Conservation (phyloP, 768 basidiomycete genomes). For the Tephrocybe sp. region DNA sequence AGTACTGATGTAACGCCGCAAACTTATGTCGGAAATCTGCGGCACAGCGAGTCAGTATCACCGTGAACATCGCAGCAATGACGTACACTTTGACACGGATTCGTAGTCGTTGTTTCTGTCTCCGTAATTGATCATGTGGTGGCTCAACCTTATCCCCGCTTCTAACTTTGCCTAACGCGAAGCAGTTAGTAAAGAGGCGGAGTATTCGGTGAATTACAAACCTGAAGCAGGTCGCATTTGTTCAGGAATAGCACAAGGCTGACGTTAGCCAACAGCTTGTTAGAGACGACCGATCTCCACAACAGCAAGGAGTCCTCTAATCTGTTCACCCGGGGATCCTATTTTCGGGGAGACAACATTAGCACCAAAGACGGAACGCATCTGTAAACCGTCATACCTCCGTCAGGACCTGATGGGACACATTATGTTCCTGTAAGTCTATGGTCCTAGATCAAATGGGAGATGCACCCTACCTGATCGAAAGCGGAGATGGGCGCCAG, state of each 20-base stretch:
- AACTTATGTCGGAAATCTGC: slow-evolving; percentile 78
- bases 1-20: slow-evolving; percentile 62
- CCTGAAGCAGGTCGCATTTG: slow-evolving; percentile 78
- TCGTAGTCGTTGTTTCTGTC: slow-evolving; percentile 80
- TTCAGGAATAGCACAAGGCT: slow-evolving; percentile 82
- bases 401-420: slow-evolving; percentile 49
- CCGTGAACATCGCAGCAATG: not conserved
- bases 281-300: slow-evolving; percentile 73
- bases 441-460: not conserved
- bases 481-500: slow-evolving; percentile 87
- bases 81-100: slow-evolving; percentile 71
- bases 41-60: slow-evolving; percentile 1
- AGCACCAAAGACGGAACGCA: slow-evolving; percentile 11
- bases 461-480: slow-evolving; percentile 54
- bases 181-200: not conserved
- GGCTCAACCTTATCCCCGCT: slow-evolving; percentile 69
- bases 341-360: slow-evolving; percentile 6
- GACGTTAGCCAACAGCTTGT: slow-evolving; percentile 71
- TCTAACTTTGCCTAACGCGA: slow-evolving; percentile 64
- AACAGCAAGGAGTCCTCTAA: slow-evolving; percentile 77
- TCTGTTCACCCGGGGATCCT: slow-evolving; percentile 77
- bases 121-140: slow-evolving; percentile 70
- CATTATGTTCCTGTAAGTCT: slow-evolving; percentile 13
- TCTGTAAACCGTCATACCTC: slow-evolving; percentile 50
- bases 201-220: slow-evolving; percentile 21